Evolutionary conservation across 1,139 yeast species (phyloP).

Genomic region (Scheffersomyces segobiensis): DNA sequence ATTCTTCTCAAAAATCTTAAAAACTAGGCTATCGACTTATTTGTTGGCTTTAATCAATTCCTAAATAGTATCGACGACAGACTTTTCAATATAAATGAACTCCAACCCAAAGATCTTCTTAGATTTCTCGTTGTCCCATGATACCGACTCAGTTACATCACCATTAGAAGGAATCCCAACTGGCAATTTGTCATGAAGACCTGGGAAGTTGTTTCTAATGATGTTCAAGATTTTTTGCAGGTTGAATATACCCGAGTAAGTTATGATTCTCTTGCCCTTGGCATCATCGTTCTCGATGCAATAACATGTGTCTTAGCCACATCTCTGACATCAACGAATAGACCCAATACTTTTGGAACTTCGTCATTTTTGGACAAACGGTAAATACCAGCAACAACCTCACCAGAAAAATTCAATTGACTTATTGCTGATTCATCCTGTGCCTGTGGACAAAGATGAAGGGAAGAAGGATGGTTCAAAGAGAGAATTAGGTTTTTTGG

Average conservation of each 20-base stretch:
- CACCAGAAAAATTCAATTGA: constrained; percentile 32
- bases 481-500: constrained; percentile 10
- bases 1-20: too few species aligned
- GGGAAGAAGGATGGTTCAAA: too few species aligned
- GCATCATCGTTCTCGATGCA: constrained; percentile 28
- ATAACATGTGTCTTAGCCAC: constrained; percentile 46
- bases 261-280: constrained; percentile 26
- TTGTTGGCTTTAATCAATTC: constrained; percentile 30
- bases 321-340: constrained; percentile 28
- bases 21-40: neutral
- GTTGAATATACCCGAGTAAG: constrained; percentile 30
- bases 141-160: constrained; percentile 3
- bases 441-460: constrained; percentile 22
- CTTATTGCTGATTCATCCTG: constrained; percentile 14
- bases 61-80: constrained; percentile 43
- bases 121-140: constrained; percentile 24
- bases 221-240: constrained; percentile 35
- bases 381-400: constrained; percentile 23
- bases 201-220: constrained; percentile 12
- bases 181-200: constrained; percentile 6
- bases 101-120: constrained; percentile 34
- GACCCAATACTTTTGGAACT: constrained; percentile 9
- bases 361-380: constrained; percentile 15
- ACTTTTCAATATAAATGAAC: constrained; percentile 34
- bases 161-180: constrained; percentile 7